Conservation (phyloP, 164 flowering plant genomes). For the Annona squamosa region DNA sequence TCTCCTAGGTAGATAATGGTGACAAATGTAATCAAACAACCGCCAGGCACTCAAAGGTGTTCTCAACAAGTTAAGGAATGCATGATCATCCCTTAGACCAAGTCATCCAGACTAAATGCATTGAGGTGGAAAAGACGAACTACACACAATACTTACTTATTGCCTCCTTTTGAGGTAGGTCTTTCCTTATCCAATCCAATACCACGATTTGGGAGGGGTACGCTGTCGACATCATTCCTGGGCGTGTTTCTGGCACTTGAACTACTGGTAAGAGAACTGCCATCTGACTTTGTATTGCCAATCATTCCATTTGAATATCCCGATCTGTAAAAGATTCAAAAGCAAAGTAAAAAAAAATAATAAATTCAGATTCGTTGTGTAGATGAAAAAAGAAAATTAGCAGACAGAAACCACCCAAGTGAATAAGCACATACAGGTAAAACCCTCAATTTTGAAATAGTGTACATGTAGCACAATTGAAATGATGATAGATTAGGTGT, state of each 20-base stretch:
- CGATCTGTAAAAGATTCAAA: slow-evolving; percentile 33
- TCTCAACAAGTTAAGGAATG: neutral
- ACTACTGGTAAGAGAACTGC: slow-evolving; percentile 28
- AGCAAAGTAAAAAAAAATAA: neutral
- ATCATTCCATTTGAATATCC: slow-evolving; percentile 36
- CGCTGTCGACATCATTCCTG: slow-evolving; percentile 50
- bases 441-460: too few relatives aligned
- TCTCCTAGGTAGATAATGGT: too few relatives aligned
- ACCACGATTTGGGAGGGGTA: slow-evolving; percentile 22
- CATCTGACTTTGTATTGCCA: slow-evolving; percentile 47
- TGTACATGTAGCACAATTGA: too few relatives aligned
- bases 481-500: too few relatives aligned
- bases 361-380: neutral
- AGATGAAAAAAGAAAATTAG: neutral
- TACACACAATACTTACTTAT: slow-evolving; percentile 16
- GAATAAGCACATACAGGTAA: neutral
- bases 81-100: neutral
- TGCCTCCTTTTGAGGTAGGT: slow-evolving; percentile 30
- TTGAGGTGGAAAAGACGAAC: neutral
- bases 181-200: slow-evolving; percentile 42
- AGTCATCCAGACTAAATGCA: neutral
- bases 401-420: too few relatives aligned
- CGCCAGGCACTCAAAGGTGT: neutral
- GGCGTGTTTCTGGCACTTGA: slow-evolving; percentile 28
- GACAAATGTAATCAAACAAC: too few relatives aligned